Percentiles rank a stretch among this genome's conserved stretches.
Conservation (phyloP, 768 basidiomycete genomes). For the Infundibulicybe gibba region DNA sequence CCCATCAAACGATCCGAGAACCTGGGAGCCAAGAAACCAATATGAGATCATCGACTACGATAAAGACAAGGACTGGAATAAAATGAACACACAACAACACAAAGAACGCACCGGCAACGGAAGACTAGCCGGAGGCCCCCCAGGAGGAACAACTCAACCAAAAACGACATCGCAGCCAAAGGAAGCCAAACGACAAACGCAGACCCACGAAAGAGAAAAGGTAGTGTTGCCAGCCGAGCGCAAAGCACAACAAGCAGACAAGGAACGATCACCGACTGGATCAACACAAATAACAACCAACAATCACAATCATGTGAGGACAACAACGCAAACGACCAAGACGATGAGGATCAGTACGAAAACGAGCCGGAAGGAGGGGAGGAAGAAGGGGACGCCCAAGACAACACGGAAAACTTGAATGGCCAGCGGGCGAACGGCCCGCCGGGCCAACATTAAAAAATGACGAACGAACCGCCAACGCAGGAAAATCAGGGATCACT, state of each 20-base stretch:
- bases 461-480: neutral
- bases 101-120: neutral
- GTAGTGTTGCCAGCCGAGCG: no score
- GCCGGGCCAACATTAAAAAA: neutral
- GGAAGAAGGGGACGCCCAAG: neutral
- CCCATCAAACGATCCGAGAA: constrained; percentile 4
- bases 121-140: neutral
- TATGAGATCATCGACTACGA: neutral
- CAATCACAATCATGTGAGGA: neutral
- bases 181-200: neutral
- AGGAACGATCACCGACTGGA: no score
- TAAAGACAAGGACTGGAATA: neutral
- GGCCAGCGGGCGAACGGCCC: no score
- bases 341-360: neutral
- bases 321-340: neutral
- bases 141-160: neutral
- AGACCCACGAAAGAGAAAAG: no score
- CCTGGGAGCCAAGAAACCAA: constrained; percentile 2
- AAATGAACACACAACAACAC: neutral
- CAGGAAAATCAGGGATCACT: neutral
- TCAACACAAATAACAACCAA: no score
- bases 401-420: neutral
- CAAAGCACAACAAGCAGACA: no score
- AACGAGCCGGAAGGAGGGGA: neutral
- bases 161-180: neutral